phyloP scores from a whole-genome alignment of 1,139 yeast species.

The Yamadazyma blattariae region DNA sequence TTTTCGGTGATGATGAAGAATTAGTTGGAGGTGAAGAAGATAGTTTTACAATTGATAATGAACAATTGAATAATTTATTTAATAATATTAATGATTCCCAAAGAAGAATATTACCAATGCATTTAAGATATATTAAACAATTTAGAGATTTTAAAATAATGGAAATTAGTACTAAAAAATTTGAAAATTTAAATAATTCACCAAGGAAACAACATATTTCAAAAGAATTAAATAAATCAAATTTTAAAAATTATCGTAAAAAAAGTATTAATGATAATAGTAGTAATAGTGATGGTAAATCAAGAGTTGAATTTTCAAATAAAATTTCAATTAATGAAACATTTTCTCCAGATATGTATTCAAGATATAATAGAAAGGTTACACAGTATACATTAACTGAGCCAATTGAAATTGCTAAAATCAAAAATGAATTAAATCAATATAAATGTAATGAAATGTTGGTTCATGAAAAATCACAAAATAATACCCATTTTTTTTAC shows the following conservation, averaged over 20 bases:
- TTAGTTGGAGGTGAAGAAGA: slow-evolving; percentile 15
- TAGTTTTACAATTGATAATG: slow-evolving; percentile 22
- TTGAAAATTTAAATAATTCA: slow-evolving; percentile 23
- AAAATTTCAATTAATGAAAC: slow-evolving; percentile 46
- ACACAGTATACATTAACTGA: slow-evolving; percentile 51
- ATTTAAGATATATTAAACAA: slow-evolving; percentile 38
- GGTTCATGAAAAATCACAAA: slow-evolving; percentile 51
- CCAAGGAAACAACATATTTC: slow-evolving; percentile 6
- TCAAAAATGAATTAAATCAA: slow-evolving; percentile 49
- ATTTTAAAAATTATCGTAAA: not conserved
- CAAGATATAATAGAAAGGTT: slow-evolving; percentile 50
- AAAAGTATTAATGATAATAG: not conserved
- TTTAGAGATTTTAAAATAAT: slow-evolving; percentile 35
- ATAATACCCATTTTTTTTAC: slow-evolving; percentile 53
- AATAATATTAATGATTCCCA: slow-evolving; percentile 26
- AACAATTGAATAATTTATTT: slow-evolving; percentile 29
- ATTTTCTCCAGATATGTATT: slow-evolving; percentile 45
- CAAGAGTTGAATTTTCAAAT: slow-evolving; percentile 41
- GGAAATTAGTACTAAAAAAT: slow-evolving; percentile 31
- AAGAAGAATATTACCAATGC: slow-evolving; percentile 32
- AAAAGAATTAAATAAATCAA: slow-evolving; percentile 6
- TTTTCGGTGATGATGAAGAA: slow-evolving; percentile 6
- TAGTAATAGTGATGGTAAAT: slow-evolving; percentile 18
- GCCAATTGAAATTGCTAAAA: slow-evolving; percentile 41
- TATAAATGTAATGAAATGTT: slow-evolving; percentile 55